Evolutionary conservation across 768 basidiomycete genomes (phyloP).

Genomic region (Russula brevipes): DNA sequence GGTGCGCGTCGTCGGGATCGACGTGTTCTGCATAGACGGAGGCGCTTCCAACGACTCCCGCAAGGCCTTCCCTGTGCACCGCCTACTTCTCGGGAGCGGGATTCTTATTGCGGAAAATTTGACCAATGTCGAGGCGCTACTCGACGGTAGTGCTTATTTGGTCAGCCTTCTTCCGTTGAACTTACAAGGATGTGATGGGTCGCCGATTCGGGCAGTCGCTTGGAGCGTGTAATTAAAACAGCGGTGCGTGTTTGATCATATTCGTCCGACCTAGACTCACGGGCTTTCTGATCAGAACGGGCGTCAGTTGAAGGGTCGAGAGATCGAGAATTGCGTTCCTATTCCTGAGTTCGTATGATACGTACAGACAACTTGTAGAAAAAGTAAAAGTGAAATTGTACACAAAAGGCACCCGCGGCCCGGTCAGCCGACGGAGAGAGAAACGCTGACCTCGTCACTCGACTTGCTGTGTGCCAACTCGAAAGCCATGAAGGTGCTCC

Average conservation of each 20-base stretch:
- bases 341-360: not conserved
- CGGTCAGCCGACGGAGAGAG: not conserved
- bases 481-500: conserved; percentile 23
- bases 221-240: conserved; percentile 31
- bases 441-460: too few species aligned
- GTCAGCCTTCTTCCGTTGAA: conserved; percentile 57
- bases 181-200: conserved; percentile 56
- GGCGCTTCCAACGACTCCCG: conserved; percentile 32
- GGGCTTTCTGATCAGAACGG: conserved; percentile 6
- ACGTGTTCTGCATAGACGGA: conserved; percentile 65
- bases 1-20: conserved; percentile 54
- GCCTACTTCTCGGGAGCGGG: conserved; percentile 53
- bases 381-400: not conserved
- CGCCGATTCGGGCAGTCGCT: conserved; percentile 67
- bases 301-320: not conserved
- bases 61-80: conserved; percentile 44
- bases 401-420: not conserved
- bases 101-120: conserved; percentile 70
- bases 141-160: conserved; percentile 33
- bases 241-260: not conserved
- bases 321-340: not conserved
- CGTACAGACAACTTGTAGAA: not conserved
- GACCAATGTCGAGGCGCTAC: conserved; percentile 45
- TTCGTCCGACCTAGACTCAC: not conserved
- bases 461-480: not conserved